Evolutionary conservation across 768 basidiomycete species (phyloP), one percentile per base, ranked within the genome.

Genomic region (Mycena vitilis): DNA sequence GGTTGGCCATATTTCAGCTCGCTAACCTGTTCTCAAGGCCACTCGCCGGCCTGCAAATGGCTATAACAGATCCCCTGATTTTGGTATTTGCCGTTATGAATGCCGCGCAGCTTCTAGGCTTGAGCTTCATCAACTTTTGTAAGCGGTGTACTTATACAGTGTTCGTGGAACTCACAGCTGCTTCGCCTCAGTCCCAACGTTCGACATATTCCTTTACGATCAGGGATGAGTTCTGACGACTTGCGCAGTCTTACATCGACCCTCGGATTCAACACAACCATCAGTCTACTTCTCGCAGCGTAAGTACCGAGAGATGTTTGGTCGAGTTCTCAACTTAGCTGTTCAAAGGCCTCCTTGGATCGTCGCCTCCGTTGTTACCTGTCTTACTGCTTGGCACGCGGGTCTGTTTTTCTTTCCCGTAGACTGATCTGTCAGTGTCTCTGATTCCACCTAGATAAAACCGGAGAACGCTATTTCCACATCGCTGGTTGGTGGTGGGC

Each of bases 381-480:
- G 82, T 47, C 60, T 85, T 23, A 88, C 83, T 71, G 88, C 88
- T 1, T 86, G 86, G 85, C 81, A 89, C 72, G 85, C 86, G 44
- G 80, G 81, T 80, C 16, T 20, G 68, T 20, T 13, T 49, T 18
- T 9, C 57, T 44, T 54, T 18, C 22, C 53, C 30, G 18, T 7
- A 5, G 6, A 8, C 76, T 2, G 44, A 60, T 40, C 38, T 34
- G 16, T 63, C 5, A n/a, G n/a, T n/a, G n/a, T n/a, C n/a, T n/a
- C 22, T 22, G 49, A 25, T 52, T 2, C 45, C 9, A 47, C 20
- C 10, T 23, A 82, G 89, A 90, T 69, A 79, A 78, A 63, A 87
- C 87, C 5, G 89, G 89, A 0, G 90, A 91, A 76, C 84, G 89
- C 8, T 91, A 87, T 78, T 88, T 89, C 82, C 90, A 91, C 74